Base-by-base conservation (phyloP, 2,329 filamentous ascomycete genomes). In the Aspergillus tanneri region DNA sequence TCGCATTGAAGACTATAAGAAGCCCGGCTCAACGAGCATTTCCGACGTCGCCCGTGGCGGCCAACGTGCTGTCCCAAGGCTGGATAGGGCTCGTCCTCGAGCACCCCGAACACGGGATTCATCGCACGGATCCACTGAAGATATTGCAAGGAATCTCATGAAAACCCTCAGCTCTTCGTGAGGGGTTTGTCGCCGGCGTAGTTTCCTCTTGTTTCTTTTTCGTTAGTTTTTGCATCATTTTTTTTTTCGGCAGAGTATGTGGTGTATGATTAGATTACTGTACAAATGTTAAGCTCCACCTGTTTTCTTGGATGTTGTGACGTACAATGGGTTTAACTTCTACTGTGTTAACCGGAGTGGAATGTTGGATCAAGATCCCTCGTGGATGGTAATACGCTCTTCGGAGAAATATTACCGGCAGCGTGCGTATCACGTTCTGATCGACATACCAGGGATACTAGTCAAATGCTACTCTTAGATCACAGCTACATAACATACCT, bases 251-350 rank as follows among this genome's bases (percentile, higher is more conserved):
- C 35, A 46, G 40, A 35, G 47, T 51, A 50, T 51, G 52, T 24
- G 48, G 54, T 69, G 66, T 68, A 68, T 54, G 60, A 67, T 64
- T 68, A 68, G 59, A 61, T 50, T 49, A 38, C 49, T 46, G 54
- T 55, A 56, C 59, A 53, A 50, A 53, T 62, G 58, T 61, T 63
- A 59, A 63, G 57, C 54, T 60, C 59, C 44, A 59, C 41, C 54
- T 51, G 52, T 59, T 37, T 57, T 49, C 53, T 39, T 43, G 48
- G 52, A 52, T 57, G 47, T 42, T 63, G 57, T 66, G 54, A 57
- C 57, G 62, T 66, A 64, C n/a, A n/a, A n/a, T n/a, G n/a, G n/a
- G n/a, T n/a, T n/a, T n/a, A n/a, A n/a, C n/a, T n/a, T n/a, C n/a
- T n/a, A n/a, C n/a, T n/a, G n/a, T n/a, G n/a, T n/a, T n/a, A n/a